phyloP scores from a whole-genome alignment of 2,329 filamentous ascomycete species.

The Aureobasidium sp. region DNA sequence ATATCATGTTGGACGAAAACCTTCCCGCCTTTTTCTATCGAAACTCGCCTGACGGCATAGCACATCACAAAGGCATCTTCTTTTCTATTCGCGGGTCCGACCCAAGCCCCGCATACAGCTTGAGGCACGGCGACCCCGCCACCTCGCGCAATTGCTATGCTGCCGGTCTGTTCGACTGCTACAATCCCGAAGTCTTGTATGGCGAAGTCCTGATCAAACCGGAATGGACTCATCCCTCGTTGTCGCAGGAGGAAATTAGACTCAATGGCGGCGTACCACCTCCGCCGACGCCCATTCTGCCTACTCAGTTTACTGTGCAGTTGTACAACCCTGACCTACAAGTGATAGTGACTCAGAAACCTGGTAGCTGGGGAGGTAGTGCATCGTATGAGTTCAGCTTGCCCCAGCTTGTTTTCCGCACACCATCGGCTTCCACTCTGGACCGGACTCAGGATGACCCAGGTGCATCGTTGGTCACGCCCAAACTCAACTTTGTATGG shows the following conservation, averaged over 20 bases:
- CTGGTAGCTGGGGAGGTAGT: conserved; percentile 70
- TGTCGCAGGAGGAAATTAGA: conserved; percentile 73
- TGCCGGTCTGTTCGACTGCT: conserved; percentile 73
- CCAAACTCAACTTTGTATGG: conserved; percentile 80
- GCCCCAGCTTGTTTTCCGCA: conserved; percentile 73
- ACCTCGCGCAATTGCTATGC: conserved; percentile 77
- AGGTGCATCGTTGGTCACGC: conserved; percentile 42
- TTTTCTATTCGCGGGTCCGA: conserved; percentile 69
- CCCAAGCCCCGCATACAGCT: conserved; percentile 67
- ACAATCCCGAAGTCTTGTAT: conserved; percentile 71
- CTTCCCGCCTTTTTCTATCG: conserved; percentile 65
- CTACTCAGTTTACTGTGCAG: conserved; percentile 71
- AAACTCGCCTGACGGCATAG: conserved; percentile 38
- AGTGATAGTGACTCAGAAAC: conserved; percentile 59
- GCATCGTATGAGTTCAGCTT: conserved; percentile 89
- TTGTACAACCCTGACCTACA: conserved; percentile 92
- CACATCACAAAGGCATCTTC: conserved; percentile 46
- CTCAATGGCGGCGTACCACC: conserved; percentile 56
- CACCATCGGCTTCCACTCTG: conserved; percentile 67
- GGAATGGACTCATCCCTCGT: conserved; percentile 73
- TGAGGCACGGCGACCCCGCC: conserved; percentile 65
- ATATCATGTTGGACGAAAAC: conserved; percentile 79
- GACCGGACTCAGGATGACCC: conserved; percentile 63
- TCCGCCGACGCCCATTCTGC: conserved; percentile 62
- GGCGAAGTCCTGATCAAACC: conserved; percentile 79